Base-by-base conservation (phyloP, 2,329 filamentous ascomycete genomes). In the Fusarium poae region DNA sequence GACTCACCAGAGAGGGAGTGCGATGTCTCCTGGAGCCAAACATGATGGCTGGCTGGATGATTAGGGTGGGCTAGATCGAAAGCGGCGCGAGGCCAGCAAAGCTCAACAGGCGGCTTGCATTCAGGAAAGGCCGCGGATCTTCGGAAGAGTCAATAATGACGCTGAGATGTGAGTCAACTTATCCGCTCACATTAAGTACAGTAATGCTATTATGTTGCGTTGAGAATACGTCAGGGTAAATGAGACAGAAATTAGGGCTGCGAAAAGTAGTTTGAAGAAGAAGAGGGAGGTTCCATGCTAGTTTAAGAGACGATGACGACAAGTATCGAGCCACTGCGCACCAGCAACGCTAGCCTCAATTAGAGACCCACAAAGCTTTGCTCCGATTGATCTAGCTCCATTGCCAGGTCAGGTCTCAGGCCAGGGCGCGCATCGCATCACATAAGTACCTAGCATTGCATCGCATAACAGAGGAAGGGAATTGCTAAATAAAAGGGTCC, bases 21-120 rank as follows among this genome's bases (percentile, higher is more conserved):
- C 83, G 80, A 75, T 82, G 82, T 77, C 81, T 84, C 78, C 82
- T 82, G 69, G 84, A 84, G 72, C 81, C 82, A 77, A 87, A 87
- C 85, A 85, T 85, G 70, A 64, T 69, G 45, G 45, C 45, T 65
- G 53, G 37, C 27, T 27, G 7, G 27, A 35, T 59, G 27, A 35
- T 59, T 64, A 35, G 35, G 46, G 53, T 60, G 44, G 30, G 37
- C 62, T 65, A 71, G 52, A 59, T 72, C 67, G 63, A 65, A 71
- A 57, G 42, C 52, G 67, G 67, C 67, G 63, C 59, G 25, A 62
- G 54, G 74, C 72, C 73, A 67, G 46, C 52, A 62, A n/a, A 44
- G 49, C 53, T 68, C 62, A 68, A 48, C 40, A 57, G 43, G n/a
- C 18, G 53, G 51, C 45, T 62, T 64, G 72, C 71, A 74, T 76